Conservation (phyloP, 345 rosid species). For the Turritis glabra region DNA sequence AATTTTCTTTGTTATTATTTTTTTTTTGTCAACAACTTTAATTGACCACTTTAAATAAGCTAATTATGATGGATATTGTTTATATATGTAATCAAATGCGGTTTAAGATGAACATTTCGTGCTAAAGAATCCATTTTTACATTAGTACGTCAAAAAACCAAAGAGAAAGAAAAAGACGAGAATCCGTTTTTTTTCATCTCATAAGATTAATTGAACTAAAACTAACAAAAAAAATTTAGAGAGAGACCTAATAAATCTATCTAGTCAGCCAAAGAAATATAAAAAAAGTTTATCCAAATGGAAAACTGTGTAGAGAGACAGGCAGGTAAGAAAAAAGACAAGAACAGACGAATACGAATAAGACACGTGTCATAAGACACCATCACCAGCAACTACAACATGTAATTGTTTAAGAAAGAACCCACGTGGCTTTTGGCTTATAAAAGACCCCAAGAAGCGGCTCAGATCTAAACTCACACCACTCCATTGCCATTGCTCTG, state of each 20-base stretch:
- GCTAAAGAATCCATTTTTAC: too few species aligned
- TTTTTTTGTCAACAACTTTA: too few species aligned
- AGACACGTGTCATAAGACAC: neutral
- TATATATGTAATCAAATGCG: too few species aligned
- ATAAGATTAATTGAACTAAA: neutral
- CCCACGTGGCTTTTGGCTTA: slow-evolving; percentile 35
- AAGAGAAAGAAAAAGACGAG: too few species aligned
- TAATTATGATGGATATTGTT: too few species aligned
- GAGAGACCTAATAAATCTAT: slow-evolving; percentile 3
- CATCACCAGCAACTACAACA: slow-evolving; percentile 16
- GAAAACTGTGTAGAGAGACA: slow-evolving; percentile 22
- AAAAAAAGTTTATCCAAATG: slow-evolving; percentile 26
- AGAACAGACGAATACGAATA: neutral
- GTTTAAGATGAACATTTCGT: too few species aligned
- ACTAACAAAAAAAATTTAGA: neutral
- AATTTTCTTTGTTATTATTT: too few species aligned
- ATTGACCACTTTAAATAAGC: too few species aligned
- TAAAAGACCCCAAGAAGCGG: slow-evolving; percentile 4
- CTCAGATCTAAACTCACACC: slow-evolving; percentile 26
- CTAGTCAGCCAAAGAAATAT: slow-evolving; percentile 19
- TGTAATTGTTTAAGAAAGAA: slow-evolving; percentile 18
- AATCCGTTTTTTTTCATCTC: neutral
- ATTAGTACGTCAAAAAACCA: too few species aligned
- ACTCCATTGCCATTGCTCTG: slow-evolving; percentile 30
- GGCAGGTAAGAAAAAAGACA: neutral